These are phyloP conservation scores for Datisca glomerata DNA, from an alignment of 306 rosid genomes.

Conservation along the genomic window DNA sequence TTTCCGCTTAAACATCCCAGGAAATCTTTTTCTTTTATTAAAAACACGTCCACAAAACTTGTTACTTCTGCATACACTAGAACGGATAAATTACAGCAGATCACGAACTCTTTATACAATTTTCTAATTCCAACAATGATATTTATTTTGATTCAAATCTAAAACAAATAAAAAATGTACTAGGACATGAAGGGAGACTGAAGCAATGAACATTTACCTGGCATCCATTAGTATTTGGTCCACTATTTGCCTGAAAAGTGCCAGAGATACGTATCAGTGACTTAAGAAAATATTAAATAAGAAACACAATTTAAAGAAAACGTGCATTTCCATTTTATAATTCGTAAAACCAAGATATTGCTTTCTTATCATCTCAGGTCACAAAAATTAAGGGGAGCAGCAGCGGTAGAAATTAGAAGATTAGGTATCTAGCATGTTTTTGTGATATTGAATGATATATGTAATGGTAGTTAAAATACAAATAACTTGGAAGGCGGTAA, in stretches of 20 bases:
- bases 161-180: background rate
- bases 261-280: background rate
- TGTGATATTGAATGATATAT: background rate
- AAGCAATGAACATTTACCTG: conserved; percentile 64
- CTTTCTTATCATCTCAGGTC: no score
- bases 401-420: background rate
- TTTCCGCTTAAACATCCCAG: no score
- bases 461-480: background rate
- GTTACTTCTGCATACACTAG: no score
- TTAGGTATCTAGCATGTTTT: no score
- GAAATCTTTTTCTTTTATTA: no score
- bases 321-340: no score
- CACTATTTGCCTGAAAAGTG: conserved; percentile 94
- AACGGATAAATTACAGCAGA: no score
- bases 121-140: background rate
- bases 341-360: no score
- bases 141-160: background rate
- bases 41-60: no score
- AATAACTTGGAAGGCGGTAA: background rate
- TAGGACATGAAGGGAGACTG: conserved; percentile 3
- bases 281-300: background rate
- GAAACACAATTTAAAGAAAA: background rate
- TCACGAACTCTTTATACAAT: background rate
- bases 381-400: no score
- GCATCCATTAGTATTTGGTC: conserved; percentile 73